Base-by-base conservation (phyloP, 139 green algal species). In the Klebsormidium nitens region DNA sequence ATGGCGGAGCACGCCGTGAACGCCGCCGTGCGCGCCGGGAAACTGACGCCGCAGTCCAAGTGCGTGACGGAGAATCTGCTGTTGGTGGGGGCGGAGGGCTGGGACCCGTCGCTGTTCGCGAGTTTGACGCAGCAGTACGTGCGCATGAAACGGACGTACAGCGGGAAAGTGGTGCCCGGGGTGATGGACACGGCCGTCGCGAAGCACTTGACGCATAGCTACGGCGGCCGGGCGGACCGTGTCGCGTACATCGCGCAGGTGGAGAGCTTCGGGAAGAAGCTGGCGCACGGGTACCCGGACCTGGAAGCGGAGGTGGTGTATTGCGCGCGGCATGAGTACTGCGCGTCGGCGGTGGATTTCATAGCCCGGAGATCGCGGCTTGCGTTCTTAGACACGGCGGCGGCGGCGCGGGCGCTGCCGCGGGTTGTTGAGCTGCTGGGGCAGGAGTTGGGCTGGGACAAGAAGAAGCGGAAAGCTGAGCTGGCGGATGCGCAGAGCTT, bases 281-380 rank as follows among this genome's bases (percentile, higher is more conserved):
- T 98, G 31, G 88, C 91, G 37, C 79, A 82, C 2, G 89, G 90
- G 1, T 91, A 97, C 72, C 91, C 93, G 4, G 77, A 92, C 38
- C 68, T 99, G 5, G 90, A 98, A 81, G 94, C 94, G 2, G 94
- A 99, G 86, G 93, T 79, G 17, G 66, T 68, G 0, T 86, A 83
- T 40, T 60, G 66, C 36, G 58, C 55, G 36, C 80, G 81, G 11
- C 36, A 95, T 56, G 93, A 99, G 85, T 93, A 88, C 62, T 97
- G 92, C 76, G 72, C 87, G 69, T 91, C 83, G 4, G 82, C 91
- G 29, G 84, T 90, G 44, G 94, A 99, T 78, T 99, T 98, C 73
- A 59, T 99, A 8, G 84, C 86, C 0, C 78, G 93, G 1, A 80
- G 94, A 39, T 96, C 89, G 0, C 87, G 94, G 17, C 82, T 99